Percentiles rank a stretch among this genome's conserved stretches.
Conservation (phyloP, 164 flowering plant genomes). For the Annona cherimola region DNA sequence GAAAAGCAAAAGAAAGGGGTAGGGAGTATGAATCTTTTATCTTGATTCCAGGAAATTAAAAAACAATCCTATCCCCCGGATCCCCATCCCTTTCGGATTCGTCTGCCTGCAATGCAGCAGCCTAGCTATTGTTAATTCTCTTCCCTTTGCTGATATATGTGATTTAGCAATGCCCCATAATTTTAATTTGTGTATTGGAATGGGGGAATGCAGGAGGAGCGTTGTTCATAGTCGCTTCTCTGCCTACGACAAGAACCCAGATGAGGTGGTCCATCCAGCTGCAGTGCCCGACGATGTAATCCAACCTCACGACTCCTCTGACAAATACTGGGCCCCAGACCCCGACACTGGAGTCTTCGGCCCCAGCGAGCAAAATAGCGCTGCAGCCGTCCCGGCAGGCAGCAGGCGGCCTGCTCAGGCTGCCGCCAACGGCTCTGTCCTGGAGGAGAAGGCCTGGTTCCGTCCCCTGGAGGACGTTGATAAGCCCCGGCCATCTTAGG, state of each 20-base stretch:
- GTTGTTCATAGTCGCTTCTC: constrained; percentile 25
- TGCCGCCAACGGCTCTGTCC: constrained; percentile 30
- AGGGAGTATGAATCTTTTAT: too few species aligned
- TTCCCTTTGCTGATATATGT: too few species aligned
- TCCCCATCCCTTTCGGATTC: too few species aligned
- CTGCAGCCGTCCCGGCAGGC: not conserved
- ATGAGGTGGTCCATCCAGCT: constrained; percentile 43
- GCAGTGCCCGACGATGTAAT: constrained; percentile 56
- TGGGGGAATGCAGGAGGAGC: constrained; percentile 14
- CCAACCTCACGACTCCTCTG: constrained; percentile 24
- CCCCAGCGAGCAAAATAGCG: constrained; percentile 22
- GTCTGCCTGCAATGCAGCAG: too few species aligned
- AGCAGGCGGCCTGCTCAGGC: not conserved
- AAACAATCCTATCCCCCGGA: too few species aligned
- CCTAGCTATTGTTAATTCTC: too few species aligned
- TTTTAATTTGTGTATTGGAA: too few species aligned
- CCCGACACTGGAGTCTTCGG: constrained; percentile 82
- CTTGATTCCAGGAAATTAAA: too few species aligned
- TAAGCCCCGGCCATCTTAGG: constrained; percentile 19
- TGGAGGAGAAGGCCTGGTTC: constrained; percentile 78
- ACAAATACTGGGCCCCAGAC: constrained; percentile 78
- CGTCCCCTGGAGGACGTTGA: constrained; percentile 80
- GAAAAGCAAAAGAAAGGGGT: too few species aligned
- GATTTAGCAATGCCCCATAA: too few species aligned
- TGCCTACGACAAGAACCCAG: constrained; percentile 74